These are phyloP conservation scores for Plantago ovata DNA, from an alignment of 257 asterid genomes.

Conservation along the genomic window DNA sequence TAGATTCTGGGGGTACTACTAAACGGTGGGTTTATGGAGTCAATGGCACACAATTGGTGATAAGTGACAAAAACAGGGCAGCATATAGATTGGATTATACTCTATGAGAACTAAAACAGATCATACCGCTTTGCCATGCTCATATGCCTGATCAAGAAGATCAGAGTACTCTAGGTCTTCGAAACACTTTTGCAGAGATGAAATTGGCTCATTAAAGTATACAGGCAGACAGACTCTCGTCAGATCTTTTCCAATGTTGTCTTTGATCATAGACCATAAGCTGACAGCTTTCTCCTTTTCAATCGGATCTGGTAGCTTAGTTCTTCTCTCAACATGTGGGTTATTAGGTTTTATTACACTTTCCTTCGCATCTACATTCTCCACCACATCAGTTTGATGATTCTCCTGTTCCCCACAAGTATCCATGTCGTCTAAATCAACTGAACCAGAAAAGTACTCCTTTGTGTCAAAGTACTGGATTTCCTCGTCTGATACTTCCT, in stretches of 20 bases:
- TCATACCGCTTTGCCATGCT: slow-evolving; percentile 85
- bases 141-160: slow-evolving; percentile 85
- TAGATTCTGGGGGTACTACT: too few relatives aligned
- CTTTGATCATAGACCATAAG: slow-evolving; percentile 96
- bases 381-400: slow-evolving; percentile 21
- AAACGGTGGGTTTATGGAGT: too few relatives aligned
- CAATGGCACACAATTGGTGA: too few relatives aligned
- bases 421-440: slow-evolving; percentile 39
- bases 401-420: slow-evolving; percentile 21
- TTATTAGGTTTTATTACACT: slow-evolving; percentile 22
- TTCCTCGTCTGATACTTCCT: slow-evolving; percentile 86
- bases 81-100: neutral
- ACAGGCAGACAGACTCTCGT: slow-evolving; percentile 92
- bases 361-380: slow-evolving; percentile 20
- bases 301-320: slow-evolving; percentile 80
- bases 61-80: neutral
- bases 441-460: slow-evolving; percentile 58
- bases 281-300: slow-evolving; percentile 92
- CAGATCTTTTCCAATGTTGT: slow-evolving; percentile 91
- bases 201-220: slow-evolving; percentile 85
- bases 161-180: slow-evolving; percentile 91
- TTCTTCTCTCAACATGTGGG: slow-evolving; percentile 58
- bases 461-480: slow-evolving; percentile 60
- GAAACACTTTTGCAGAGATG: slow-evolving; percentile 83
- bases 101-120: slow-evolving; percentile 3